Percentiles rank a stretch among this genome's conserved stretches.
Evolutionary conservation across 805 yeast species (phyloP).

Genomic region (Candida michaelii): DNA sequence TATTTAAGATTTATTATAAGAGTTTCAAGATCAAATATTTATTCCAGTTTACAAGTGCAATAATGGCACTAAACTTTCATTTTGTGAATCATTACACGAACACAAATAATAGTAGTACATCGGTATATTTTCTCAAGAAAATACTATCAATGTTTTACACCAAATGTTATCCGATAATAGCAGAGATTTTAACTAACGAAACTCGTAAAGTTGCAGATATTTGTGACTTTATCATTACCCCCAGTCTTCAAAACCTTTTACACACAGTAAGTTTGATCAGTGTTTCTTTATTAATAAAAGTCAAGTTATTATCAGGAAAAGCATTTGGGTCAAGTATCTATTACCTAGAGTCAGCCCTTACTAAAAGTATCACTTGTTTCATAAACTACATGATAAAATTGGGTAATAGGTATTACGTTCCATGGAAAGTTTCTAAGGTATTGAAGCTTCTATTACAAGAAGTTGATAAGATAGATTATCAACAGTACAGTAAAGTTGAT

Average conservation of each 20-base stretch:
- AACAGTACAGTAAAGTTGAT: constrained; percentile 3
- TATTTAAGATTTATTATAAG: constrained; percentile 7
- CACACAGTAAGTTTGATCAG: constrained; percentile 36
- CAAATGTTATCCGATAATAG: constrained; percentile 16
- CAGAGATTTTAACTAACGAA: constrained; percentile 9
- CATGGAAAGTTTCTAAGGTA: constrained; percentile 65
- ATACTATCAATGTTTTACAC: constrained; percentile 24
- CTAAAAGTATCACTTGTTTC: constrained; percentile 20
- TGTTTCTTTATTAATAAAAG: constrained; percentile 21
- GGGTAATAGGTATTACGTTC: constrained; percentile 57
- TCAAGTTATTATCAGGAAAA: constrained; percentile 15
- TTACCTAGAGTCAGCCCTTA: constrained; percentile 7
- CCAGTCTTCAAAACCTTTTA: constrained; percentile 31
- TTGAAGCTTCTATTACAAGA: constrained; percentile 39
- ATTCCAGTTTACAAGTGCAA: constrained; percentile 6
- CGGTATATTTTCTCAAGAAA: constrained; percentile 34
- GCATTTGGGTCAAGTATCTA: not conserved
- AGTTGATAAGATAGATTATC: constrained; percentile 27
- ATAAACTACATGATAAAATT: constrained; percentile 25
- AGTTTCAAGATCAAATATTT: constrained; percentile 8
- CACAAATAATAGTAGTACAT: constrained; percentile 23
- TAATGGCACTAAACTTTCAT: constrained; percentile 24
- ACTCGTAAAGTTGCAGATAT: constrained; percentile 16
- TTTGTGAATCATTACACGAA: constrained; percentile 41
- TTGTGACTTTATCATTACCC: constrained; percentile 35